Base-by-base conservation (phyloP, 2,329 filamentous ascomycete species). In the Colletotrichum zoysiae region DNA sequence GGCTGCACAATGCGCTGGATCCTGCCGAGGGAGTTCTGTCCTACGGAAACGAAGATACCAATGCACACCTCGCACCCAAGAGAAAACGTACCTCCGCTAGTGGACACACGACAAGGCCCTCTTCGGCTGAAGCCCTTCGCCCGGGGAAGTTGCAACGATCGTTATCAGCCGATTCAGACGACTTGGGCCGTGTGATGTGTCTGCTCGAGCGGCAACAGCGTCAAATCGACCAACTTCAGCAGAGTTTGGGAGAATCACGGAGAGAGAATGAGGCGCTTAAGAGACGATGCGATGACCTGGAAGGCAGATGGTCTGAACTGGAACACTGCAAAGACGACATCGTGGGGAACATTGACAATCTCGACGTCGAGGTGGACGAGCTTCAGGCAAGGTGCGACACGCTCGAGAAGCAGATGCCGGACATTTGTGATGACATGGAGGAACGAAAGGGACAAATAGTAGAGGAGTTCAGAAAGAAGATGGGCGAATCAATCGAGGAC, bases 71-170 rank as follows among this genome's bases (percentile, higher is more conserved):
- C n/a, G 9, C 35, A 3, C 3, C 12, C 3, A 62, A 67, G 48
- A 61, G 58, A 9, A 67, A 67, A 50, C 50, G 65, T 55, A 30
- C 65, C 14, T 5, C n/a, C n/a, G n/a, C n/a, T n/a, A n/a, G n/a
- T n/a, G n/a, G n/a, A n/a, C n/a, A 20, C 23, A 56, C 35, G 5
- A 38, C 58, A 62, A 33, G 11, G 40, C 56, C 65, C 26, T 35
- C 44, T 48, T 20, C 42, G 12, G 6, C 3, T n/a, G 58, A 61
- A 16, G 58, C 35, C 16, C 3, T 26, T 26, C 58, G 26, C 18
- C 58, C 23, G 18, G 26, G 23, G 14, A 50, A 61, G 33, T 35
- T 35, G 42, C 58, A 61, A 7, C 42, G 30, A 12, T n/a, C 18
- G 23, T 42, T 14, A 8, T 16, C 23, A 4, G 58, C 26, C 42